A percentile compares a stretch with the other conserved stretches of the same genome.
These are phyloP conservation scores for Tolypocladium inflatum DNA, from an alignment of 2,329 filamentous ascomycete genomes.

Conservation along the genomic window DNA sequence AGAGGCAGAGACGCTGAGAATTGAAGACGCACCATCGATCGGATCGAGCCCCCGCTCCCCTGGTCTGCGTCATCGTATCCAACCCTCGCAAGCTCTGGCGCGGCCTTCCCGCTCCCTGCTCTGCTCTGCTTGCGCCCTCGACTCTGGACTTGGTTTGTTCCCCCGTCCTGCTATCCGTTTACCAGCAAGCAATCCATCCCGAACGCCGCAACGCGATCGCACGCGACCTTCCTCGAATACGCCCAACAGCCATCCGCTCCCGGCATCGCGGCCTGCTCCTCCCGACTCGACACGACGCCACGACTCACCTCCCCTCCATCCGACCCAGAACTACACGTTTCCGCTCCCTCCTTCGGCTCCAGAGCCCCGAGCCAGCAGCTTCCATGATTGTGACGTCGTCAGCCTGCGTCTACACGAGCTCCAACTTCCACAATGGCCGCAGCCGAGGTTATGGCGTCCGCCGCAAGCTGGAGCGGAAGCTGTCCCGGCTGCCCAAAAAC, in stretches of 20 bases:
- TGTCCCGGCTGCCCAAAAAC: conserved; percentile 25
- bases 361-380: conserved; percentile 20
- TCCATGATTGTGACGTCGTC: conserved; percentile 43
- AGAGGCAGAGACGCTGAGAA: background rate
- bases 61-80: conserved; percentile 1
- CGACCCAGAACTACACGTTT: conserved; percentile 7
- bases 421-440: conserved; percentile 44
- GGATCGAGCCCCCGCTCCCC: background rate
- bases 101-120: background rate
- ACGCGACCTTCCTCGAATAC: background rate
- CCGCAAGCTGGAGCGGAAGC: conserved; percentile 31
- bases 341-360: conserved; percentile 3
- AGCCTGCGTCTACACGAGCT: conserved; percentile 30
- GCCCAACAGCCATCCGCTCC: background rate
- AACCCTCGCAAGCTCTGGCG: background rate
- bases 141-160: background rate
- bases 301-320: background rate
- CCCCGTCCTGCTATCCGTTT: background rate
- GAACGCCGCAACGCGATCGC: background rate
- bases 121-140: background rate
- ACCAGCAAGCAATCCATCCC: background rate
- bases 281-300: background rate
- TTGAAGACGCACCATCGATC: background rate
- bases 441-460: conserved; percentile 35
- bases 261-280: background rate